Base-by-base conservation (phyloP, 495 filamentous ascomycete genomes). In the Amniculicola lignicola region DNA sequence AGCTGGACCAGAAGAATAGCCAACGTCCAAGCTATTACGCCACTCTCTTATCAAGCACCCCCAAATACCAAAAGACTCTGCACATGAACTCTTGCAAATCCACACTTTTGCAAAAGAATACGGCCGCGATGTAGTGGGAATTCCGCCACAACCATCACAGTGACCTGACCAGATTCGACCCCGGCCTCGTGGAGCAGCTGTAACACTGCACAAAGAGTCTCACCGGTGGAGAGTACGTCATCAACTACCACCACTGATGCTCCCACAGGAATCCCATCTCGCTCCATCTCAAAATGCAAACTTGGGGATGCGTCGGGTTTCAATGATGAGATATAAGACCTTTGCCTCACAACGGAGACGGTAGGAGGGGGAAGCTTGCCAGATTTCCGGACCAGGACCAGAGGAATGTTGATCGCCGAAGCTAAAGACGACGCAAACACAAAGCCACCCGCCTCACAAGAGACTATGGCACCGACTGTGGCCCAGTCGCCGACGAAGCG, bases 141-240 rank as follows among this genome's bases (percentile, higher is more conserved):
- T 70, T 86, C 82, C 22, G 78, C 81, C 49, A 84, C 77, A 6
- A 77, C 75, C 72, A 86, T 74, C 37, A 82, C 61, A 50, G 61
- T 75, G 33, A 84, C 43, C 66, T 76, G 40, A 45, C 79, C 70
- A 9, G 62, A 31, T 28, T 40, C 22, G 36, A 83, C 61, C 21
- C 75, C 73, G 67, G 69, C 73, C 63, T 79, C 52, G 10, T 54
- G 39, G 48, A 86, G 67, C 23, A 84, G 68, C 61, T 75, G 63
- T 54, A 86, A 59, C 29, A 82, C 72, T 36, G 77, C 79, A 67
- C 74, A 81, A 62, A 85, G 76, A 45, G 82, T 85, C 59, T 73
- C 55, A 45, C 81, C 82, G 24, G 79, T 80, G 29, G 81, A 74
- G 59, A 85, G 76, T 49, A 84, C 81, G 70, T 86, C 82, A 65